A percentile compares a stretch with the other conserved stretches of the same genome.
Evolutionary conservation across 345 rosid genomes (phyloP).

Genomic region (Syzygium jambos): DNA sequence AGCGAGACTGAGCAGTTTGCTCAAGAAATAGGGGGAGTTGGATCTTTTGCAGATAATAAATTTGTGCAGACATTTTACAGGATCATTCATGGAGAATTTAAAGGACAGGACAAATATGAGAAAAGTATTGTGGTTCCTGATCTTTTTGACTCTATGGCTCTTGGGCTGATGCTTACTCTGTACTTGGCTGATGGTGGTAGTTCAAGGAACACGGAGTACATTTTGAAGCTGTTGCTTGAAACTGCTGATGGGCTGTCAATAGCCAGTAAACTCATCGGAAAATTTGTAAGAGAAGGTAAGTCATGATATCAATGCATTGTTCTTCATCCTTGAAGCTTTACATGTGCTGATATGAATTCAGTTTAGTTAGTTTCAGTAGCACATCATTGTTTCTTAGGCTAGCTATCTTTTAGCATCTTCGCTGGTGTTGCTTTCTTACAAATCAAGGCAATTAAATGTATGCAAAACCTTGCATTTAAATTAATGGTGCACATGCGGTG

Average conservation of each 20-base stretch:
- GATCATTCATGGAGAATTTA: slow-evolving; percentile 17
- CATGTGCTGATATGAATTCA: not conserved
- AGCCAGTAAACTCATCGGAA: slow-evolving; percentile 39
- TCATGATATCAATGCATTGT: not conserved
- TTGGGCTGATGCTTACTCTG: slow-evolving; percentile 46
- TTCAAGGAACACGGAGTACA: slow-evolving; percentile 21
- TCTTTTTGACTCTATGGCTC: slow-evolving; percentile 38
- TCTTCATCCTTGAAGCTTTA: not conserved
- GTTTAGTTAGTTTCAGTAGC: not conserved
- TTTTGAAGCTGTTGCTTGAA: slow-evolving; percentile 42
- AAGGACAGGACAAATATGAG: slow-evolving; percentile 8
- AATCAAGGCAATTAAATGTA: not conserved
- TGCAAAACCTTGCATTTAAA: not conserved
- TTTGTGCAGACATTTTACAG: slow-evolving; percentile 50
- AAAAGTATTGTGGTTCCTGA: slow-evolving; percentile 13
- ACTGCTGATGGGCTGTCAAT: slow-evolving; percentile 35
- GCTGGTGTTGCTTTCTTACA: not conserved
- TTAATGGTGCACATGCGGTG: not conserved
- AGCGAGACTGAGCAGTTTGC: slow-evolving; percentile 36
- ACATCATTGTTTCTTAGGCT: not conserved
- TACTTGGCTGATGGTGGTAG: slow-evolving; percentile 27
- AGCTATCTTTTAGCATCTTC: not conserved
- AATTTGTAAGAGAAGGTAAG: slow-evolving; percentile 49
- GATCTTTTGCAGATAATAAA: slow-evolving; percentile 24
- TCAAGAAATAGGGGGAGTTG: slow-evolving; percentile 35